Evolutionary conservation across 345 rosid species (phyloP).

Genomic region (Salix brachista): DNA sequence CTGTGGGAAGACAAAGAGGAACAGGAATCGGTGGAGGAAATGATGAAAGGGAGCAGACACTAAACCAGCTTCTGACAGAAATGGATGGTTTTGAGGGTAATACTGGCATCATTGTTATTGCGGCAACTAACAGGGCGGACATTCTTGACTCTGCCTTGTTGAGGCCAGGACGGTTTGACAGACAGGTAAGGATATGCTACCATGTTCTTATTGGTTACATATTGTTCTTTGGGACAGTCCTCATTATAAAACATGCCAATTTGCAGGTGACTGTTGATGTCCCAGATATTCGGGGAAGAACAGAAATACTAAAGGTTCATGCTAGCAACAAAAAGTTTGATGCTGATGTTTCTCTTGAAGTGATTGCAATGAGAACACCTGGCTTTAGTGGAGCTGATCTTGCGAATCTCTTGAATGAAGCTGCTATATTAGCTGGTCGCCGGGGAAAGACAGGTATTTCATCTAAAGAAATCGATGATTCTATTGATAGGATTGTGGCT

Average conservation of each 20-base stretch:
- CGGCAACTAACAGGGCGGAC: conserved; percentile 93
- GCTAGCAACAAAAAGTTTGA: conserved; percentile 86
- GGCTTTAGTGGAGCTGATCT: conserved; percentile 99
- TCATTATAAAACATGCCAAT: conserved; percentile 17
- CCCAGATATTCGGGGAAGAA: conserved; percentile 84
- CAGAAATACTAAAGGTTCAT: conserved; percentile 90
- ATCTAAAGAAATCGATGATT: conserved; percentile 90
- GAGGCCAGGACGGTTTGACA: conserved; percentile 94
- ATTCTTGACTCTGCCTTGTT: conserved; percentile 88
- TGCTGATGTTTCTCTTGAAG: conserved; percentile 80
- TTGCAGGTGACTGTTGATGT: conserved; percentile 85
- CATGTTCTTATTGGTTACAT: neutral
- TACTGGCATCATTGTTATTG: conserved; percentile 86
- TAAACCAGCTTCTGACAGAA: conserved; percentile 91
- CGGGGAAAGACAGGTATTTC: conserved; percentile 79
- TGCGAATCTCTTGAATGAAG: conserved; percentile 92
- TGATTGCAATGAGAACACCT: conserved; percentile 94
- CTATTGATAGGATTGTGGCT: conserved; percentile 96
- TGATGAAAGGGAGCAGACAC: conserved; percentile 97
- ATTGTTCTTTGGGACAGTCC: neutral
- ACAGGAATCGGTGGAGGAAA: conserved; percentile 97
- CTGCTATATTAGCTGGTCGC: conserved; percentile 92
- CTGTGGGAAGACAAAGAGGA: conserved; percentile 94
- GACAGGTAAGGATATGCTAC: conserved; percentile 52
- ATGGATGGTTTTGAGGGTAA: conserved; percentile 99